These are phyloP conservation scores for Phytopythium kandeliae DNA, from an alignment of 352 stramenopile genomes.

Conservation along the genomic window DNA sequence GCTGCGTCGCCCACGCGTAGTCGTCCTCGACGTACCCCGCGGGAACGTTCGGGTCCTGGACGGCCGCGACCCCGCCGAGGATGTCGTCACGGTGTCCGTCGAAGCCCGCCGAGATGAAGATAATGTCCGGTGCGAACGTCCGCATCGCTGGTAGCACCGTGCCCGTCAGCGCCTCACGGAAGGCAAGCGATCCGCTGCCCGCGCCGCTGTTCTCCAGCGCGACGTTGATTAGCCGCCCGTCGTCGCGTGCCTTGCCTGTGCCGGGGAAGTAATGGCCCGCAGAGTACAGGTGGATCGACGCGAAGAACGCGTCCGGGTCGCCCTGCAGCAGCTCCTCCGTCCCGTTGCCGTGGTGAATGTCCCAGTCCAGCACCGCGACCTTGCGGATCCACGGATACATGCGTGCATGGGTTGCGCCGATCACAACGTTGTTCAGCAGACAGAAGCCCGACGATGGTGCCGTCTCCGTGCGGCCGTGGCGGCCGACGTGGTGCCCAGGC, in stretches of 20 bases:
- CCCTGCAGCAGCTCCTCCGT: slow-evolving; percentile 91
- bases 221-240: slow-evolving; percentile 71
- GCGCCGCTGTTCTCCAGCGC: slow-evolving; percentile 63
- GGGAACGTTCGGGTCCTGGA: slow-evolving; percentile 71
- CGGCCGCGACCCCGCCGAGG: slow-evolving; percentile 63
- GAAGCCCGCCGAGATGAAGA: slow-evolving; percentile 88
- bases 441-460: slow-evolving; percentile 93
- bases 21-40: slow-evolving; percentile 80
- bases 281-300: slow-evolving; percentile 78
- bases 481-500: slow-evolving; percentile 90
- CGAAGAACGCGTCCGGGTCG: slow-evolving; percentile 79
- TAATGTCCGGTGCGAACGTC: slow-evolving; percentile 70
- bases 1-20: slow-evolving; percentile 73
- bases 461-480: slow-evolving; percentile 62
- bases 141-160: slow-evolving; percentile 76
- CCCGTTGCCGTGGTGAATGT: slow-evolving; percentile 99
- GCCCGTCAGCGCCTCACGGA: slow-evolving; percentile 46
- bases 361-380: slow-evolving; percentile 97
- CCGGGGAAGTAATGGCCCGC: slow-evolving; percentile 73
- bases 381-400: slow-evolving; percentile 89
- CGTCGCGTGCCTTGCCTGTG: slow-evolving; percentile 55
- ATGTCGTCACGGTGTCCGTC: slow-evolving; percentile 85
- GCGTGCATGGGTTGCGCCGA: slow-evolving; percentile 96
- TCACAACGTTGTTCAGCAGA: slow-evolving; percentile 98
- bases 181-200: slow-evolving; percentile 59